These are phyloP conservation scores for Eucalyptus curtisii DNA, from an alignment of 345 rosid genomes.

Conservation along the genomic window DNA sequence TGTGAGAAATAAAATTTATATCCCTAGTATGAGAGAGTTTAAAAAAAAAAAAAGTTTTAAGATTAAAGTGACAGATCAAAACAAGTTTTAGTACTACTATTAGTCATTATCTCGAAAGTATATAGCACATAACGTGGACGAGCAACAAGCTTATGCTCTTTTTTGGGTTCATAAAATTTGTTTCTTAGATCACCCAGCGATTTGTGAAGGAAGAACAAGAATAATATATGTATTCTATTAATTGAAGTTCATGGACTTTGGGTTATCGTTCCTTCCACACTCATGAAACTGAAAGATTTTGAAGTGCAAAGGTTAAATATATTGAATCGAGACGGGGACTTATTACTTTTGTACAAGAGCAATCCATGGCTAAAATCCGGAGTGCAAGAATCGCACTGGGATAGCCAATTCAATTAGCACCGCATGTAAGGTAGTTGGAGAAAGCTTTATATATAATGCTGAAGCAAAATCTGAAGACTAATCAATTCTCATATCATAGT, in stretches of 20 bases:
- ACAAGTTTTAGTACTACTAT: background rate
- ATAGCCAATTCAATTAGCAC: background rate
- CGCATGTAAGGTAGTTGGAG: background rate
- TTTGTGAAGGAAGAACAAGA: background rate
- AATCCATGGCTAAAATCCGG: background rate
- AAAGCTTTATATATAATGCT: background rate
- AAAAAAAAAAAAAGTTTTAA: background rate
- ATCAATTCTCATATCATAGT: background rate
- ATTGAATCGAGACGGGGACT: background rate
- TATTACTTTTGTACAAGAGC: background rate
- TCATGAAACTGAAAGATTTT: background rate
- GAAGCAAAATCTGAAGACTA: background rate
- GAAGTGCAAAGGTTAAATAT: background rate
- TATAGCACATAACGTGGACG: background rate
- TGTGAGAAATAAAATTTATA: too few relatives aligned
- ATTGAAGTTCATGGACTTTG: background rate
- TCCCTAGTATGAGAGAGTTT: too few relatives aligned
- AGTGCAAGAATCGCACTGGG: background rate
- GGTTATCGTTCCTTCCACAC: background rate
- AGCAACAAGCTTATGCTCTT: background rate
- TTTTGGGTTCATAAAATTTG: background rate
- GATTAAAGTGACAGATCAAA: background rate
- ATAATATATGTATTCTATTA: too few relatives aligned
- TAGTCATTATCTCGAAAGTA: background rate
- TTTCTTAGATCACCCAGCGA: background rate